Evolutionary conservation across 1,139 yeast species (phyloP).

Genomic region (Blastobotrys petasosporus): DNA sequence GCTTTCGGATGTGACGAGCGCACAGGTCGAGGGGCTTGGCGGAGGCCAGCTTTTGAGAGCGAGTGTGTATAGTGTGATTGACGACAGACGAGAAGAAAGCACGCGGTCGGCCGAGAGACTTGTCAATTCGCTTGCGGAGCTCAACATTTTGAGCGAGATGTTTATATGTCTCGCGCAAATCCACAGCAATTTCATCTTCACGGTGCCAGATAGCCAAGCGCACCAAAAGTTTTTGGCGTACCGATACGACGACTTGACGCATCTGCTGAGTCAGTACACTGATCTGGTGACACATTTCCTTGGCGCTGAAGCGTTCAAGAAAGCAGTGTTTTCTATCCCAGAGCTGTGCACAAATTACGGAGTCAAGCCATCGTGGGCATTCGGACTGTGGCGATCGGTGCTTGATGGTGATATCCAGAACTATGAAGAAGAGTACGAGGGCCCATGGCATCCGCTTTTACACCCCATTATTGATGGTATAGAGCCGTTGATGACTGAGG

Average conservation of each 20-base stretch:
- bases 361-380: constrained; percentile 63
- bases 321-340: constrained; percentile 41
- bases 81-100: constrained; percentile 40
- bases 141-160: constrained; percentile 53
- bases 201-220: constrained; percentile 36
- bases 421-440: constrained; percentile 15
- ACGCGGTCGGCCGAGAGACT: constrained; percentile 49
- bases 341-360: constrained; percentile 45
- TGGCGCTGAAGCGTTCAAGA: constrained; percentile 33
- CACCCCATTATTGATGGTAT: constrained; percentile 23
- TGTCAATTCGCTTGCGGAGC: constrained; percentile 42
- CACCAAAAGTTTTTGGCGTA: constrained; percentile 71
- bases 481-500: constrained; percentile 21
- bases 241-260: constrained; percentile 63
- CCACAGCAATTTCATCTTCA: constrained; percentile 31
- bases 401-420: constrained; percentile 33
- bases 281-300: constrained; percentile 54
- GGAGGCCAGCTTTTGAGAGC: constrained; percentile 56
- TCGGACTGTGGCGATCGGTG: constrained; percentile 68
- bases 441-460: constrained; percentile 27
- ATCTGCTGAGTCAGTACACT: constrained; percentile 58
- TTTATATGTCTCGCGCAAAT: constrained; percentile 58
- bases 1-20: constrained; percentile 54
- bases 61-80: constrained; percentile 55
- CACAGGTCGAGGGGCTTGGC: constrained; percentile 62